Conservation (phyloP, 805 yeast genomes). For the Kluyveromyces aestuarii region DNA sequence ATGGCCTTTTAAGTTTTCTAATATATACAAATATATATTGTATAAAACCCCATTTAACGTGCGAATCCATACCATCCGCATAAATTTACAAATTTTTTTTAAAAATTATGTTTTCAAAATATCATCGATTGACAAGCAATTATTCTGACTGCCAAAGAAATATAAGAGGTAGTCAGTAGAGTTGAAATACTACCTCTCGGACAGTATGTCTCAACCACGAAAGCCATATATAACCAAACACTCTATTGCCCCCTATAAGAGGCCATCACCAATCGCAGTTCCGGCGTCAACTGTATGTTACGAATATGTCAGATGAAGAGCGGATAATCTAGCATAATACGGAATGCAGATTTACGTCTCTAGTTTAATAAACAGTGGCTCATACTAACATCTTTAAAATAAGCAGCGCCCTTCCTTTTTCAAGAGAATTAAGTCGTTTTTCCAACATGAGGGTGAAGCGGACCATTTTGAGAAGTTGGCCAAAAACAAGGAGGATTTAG, state of each 20-base stretch:
- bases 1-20: no score
- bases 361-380: not conserved
- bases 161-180: not conserved
- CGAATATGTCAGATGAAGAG: not conserved
- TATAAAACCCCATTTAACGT: no score
- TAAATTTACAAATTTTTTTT: no score
- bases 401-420: conserved; percentile 4
- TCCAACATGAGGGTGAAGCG: conserved; percentile 3
- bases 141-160: no score
- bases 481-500: not conserved
- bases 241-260: conserved; percentile 13
- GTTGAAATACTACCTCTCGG: not conserved
- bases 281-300: conserved; percentile 6
- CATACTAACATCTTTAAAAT: not conserved
- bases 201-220: conserved; percentile 1
- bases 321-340: not conserved
- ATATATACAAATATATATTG: no score
- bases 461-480: conserved; percentile 1
- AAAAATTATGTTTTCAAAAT: no score
- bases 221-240: not conserved
- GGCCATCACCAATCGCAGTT: conserved; percentile 5
- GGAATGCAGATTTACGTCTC: not conserved
- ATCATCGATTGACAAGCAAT: not conserved
- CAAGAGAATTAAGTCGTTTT: conserved; percentile 5
- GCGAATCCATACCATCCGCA: no score